Evolutionary conservation across 1,139 yeast species (phyloP).

Genomic region (Diutina scorzettiae): DNA sequence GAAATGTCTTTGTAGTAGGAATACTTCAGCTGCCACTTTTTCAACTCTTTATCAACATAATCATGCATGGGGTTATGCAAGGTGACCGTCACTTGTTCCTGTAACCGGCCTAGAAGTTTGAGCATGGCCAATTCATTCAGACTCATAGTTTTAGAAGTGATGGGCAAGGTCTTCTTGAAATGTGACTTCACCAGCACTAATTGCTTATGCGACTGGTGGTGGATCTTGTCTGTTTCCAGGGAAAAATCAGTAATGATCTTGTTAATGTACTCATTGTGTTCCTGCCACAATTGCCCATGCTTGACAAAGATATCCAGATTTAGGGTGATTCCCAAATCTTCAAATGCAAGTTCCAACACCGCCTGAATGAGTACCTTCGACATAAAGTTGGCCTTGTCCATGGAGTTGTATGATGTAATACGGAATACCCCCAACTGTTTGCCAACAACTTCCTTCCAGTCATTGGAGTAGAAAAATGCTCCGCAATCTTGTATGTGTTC

Average conservation of each 20-base stretch:
- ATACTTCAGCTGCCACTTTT: neutral
- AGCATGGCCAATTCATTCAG: conserved; percentile 35
- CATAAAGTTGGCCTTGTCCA: neutral
- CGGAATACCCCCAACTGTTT: conserved; percentile 32
- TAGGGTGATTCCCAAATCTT: neutral
- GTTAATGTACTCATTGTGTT: neutral
- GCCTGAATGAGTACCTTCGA: neutral
- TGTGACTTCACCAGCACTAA: neutral
- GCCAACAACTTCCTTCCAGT: conserved; percentile 30
- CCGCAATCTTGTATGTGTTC: conserved; percentile 48
- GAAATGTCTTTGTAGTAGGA: neutral
- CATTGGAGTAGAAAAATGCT: conserved; percentile 32
- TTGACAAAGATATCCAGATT: neutral
- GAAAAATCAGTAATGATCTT: neutral
- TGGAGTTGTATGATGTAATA: neutral
- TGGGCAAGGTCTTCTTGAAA: neutral
- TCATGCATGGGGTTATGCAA: conserved; percentile 65
- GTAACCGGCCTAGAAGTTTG: conserved; percentile 36
- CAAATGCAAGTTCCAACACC: conserved; percentile 3
- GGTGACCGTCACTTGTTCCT: conserved; percentile 33
- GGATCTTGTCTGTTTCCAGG: neutral
- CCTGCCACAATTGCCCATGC: conserved; percentile 5
- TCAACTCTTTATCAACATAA: conserved; percentile 51
- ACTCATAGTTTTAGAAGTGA: conserved; percentile 19
- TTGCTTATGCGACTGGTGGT: neutral